Conservation (phyloP, 176 grass and related monocot genomes). For the Hyparrhenia diplandra region DNA sequence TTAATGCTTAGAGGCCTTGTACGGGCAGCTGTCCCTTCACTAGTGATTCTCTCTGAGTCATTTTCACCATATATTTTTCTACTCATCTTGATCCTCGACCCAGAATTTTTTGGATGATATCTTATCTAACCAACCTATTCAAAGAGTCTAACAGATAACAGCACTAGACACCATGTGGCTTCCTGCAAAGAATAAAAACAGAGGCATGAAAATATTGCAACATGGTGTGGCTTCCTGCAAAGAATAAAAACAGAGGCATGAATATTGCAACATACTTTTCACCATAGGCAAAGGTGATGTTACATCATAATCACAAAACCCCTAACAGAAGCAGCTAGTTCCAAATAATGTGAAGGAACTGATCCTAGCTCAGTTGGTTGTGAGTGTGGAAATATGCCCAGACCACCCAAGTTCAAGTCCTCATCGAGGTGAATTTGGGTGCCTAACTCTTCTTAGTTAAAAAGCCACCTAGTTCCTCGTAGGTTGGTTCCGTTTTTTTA, state of each 20-base stretch:
- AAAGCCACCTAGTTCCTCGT: background rate
- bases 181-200: constrained; percentile 25
- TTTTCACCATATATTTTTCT: constrained; percentile 36
- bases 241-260: too few species aligned
- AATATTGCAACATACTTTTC: background rate
- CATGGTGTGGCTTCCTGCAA: too few species aligned
- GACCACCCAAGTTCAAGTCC: background rate
- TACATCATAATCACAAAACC: background rate
- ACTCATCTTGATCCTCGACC: constrained; percentile 49
- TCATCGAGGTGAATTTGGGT: background rate
- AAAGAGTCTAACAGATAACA: background rate
- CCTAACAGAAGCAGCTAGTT: background rate
- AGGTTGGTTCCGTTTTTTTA: background rate
- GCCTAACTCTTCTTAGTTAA: background rate
- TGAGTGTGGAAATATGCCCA: background rate
- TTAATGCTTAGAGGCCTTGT: constrained; percentile 86
- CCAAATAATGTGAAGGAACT: background rate
- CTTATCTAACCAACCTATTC: background rate
- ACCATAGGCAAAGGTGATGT: background rate
- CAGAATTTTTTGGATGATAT: background rate
- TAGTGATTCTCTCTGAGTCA: constrained; percentile 16
- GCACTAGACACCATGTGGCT: background rate
- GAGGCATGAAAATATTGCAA: constrained; percentile 6
- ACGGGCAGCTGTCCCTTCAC: constrained; percentile 68
- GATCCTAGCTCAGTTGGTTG: background rate